These are phyloP conservation scores for Tetrapisispora taiwanensis DNA, from an alignment of 805 yeast genomes.

Conservation along the genomic window DNA sequence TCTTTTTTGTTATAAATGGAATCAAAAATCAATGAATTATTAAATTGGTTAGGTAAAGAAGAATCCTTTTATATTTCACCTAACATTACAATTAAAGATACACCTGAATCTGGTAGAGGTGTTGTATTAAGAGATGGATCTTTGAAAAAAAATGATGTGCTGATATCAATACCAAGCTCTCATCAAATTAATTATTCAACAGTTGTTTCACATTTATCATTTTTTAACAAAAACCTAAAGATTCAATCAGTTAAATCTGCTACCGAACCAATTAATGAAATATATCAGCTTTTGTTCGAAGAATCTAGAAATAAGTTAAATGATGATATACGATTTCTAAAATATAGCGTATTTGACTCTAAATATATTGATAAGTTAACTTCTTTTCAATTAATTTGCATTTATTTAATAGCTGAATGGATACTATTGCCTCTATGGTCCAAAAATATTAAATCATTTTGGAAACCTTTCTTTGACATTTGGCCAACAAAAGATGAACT, in stretches of 20 bases:
- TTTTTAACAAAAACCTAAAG: constrained; percentile 21
- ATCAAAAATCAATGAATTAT: constrained; percentile 13
- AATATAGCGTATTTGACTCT: constrained; percentile 15
- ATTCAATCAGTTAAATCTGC: constrained; percentile 7
- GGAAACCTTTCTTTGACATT: constrained; percentile 59
- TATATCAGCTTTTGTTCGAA: not conserved
- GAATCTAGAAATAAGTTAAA: not conserved
- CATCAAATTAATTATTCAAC: constrained; percentile 51
- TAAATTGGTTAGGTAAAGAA: constrained; percentile 28
- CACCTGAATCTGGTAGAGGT: constrained; percentile 51
- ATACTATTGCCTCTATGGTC: constrained; percentile 20
- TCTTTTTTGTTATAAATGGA: too few species aligned
- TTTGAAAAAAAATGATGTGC: constrained; percentile 33
- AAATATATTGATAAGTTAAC: constrained; percentile 35
- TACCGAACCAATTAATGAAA: not conserved
- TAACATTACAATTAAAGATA: constrained; percentile 34
- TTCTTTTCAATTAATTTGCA: constrained; percentile 50
- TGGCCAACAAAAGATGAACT: constrained; percentile 53
- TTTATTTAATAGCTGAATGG: constrained; percentile 33
- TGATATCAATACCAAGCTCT: constrained; percentile 49
- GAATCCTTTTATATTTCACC: constrained; percentile 29
- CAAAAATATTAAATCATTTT: constrained; percentile 33
- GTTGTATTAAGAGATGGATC: constrained; percentile 33
- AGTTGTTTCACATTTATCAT: constrained; percentile 36
- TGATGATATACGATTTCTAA: not conserved